Base-by-base conservation (phyloP, 2,329 filamentous ascomycete species). In the Neofusicoccum sp. region DNA sequence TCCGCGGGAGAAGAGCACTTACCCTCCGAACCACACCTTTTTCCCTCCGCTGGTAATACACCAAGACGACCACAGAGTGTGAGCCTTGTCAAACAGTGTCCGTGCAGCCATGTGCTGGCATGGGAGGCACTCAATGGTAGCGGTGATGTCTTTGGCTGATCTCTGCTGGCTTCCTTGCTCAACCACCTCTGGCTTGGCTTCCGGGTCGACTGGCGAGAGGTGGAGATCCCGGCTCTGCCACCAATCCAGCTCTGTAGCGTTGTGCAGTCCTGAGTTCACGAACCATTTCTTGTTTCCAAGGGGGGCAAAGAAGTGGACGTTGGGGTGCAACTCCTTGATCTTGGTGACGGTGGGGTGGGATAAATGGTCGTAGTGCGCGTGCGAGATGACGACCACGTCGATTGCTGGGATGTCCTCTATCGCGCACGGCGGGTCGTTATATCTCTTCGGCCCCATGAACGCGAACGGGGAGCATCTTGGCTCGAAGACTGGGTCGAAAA, bases 401-500 rank as follows among this genome's bases (percentile, higher is more conserved):
- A 93, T 83, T 61, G 82, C 76, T 7, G 93, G 93, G 3, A 97
- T 83, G 65, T 96, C 91, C 54, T 84, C 81, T 64, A 96, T 84
- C 59, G 87, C 75, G 73, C 92, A 96, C 0, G 93, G 90, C 61
- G 82, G 81, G 24, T 86, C 81, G 0, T 93, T 96, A 75, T 85
- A 96, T 53, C 93, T 83, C 75, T 89, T 90, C 1, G 93, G 89
- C 0, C 86, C 86, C 60, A 89, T 69, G 65, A 86, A 86, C 38
- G 80, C 81, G 66, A 93, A 80, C 0, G 93, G 93, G 31, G 88
- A 87, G 77, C 93, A 97, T 67, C 91, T 86, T 64, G 91, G 86
- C 72, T 93, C 91, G 66, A 97, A 96, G 34, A 97, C 93, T 1
- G 93, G 93, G 70, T 97, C 93, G 73, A 96, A 97, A 3, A 98